Evolutionary conservation across 306 rosid genomes (phyloP).

Genomic region (Glycyrrhiza uralensis): DNA sequence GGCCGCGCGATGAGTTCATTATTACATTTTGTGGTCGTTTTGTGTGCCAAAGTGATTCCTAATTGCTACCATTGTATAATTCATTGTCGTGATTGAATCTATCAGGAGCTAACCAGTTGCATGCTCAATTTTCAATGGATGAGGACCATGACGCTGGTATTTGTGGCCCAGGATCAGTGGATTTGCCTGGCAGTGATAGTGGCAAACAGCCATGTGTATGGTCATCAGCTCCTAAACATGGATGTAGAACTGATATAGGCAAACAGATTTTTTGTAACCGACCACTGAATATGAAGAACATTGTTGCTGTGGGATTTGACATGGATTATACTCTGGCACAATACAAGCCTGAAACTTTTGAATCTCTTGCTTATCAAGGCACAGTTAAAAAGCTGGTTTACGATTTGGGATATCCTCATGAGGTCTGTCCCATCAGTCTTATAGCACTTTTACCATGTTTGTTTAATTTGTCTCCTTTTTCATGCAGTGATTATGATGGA

Average conservation of each 20-base stretch:
- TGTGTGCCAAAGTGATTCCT: conserved; percentile 1
- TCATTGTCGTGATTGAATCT: conserved; percentile 8
- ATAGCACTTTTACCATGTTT: background rate
- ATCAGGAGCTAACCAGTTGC: conserved; percentile 53
- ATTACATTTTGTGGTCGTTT: background rate
- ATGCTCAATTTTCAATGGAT: conserved; percentile 50
- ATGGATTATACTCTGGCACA: conserved; percentile 99
- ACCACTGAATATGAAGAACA: conserved; percentile 87
- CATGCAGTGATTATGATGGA: background rate
- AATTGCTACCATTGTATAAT: background rate
- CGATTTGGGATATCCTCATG: conserved; percentile 78
- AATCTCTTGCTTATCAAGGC: conserved; percentile 94
- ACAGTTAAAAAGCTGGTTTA: conserved; percentile 80
- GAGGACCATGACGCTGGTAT: conserved; percentile 36
- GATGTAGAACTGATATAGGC: conserved; percentile 52
- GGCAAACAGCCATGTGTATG: conserved; percentile 50
- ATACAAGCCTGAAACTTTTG: conserved; percentile 95
- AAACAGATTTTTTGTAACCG: conserved; percentile 93
- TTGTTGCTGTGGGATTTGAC: conserved; percentile 95
- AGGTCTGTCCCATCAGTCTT: conserved; percentile 55
- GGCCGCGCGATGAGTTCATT: background rate
- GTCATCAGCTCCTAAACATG: conserved; percentile 70
- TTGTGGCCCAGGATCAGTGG: conserved; percentile 30
- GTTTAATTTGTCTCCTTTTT: background rate
- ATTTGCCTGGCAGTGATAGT: conserved; percentile 21